Evolutionary conservation across 179 eudicot genomes (phyloP).

Genomic region (Spergularia azorica): DNA sequence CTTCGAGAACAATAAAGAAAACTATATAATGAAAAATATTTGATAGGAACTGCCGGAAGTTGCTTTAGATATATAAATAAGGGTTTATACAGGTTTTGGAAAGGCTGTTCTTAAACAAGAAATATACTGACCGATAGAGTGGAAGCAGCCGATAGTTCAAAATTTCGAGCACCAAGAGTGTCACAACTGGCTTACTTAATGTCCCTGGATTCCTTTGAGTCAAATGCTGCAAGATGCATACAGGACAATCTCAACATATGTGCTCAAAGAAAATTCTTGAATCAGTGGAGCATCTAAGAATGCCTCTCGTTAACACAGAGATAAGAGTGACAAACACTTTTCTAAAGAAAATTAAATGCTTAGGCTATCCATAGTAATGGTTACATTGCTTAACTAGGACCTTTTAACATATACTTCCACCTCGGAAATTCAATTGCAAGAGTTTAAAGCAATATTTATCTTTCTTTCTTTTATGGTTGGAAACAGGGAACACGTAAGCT

Average conservation of each 20-base stretch:
- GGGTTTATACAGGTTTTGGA: no score
- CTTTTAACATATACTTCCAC: no score
- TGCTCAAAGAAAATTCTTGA: not conserved
- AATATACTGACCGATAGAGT: slow-evolving; percentile 71
- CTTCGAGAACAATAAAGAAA: not conserved
- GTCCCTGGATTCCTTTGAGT: slow-evolving; percentile 76
- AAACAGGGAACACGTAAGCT: no score
- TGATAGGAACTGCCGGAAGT: no score
- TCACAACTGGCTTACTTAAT: slow-evolving; percentile 75
- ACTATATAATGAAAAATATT: not conserved
- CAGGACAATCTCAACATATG: not conserved
- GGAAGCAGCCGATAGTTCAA: slow-evolving; percentile 94
- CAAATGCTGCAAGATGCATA: slow-evolving; percentile 65
- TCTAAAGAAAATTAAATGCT: no score
- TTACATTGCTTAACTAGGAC: no score
- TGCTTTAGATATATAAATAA: not conserved
- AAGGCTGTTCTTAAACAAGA: not conserved
- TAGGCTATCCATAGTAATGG: no score
- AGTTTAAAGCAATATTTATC: no score
- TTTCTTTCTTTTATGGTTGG: no score
- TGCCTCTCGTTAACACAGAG: not conserved
- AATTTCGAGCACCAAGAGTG: slow-evolving; percentile 90
- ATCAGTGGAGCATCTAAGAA: not conserved
- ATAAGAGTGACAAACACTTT: no score
- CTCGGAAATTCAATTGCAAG: no score